A percentile compares a stretch with the other conserved stretches of the same genome.
Conservation (phyloP, 2,329 filamentous ascomycete genomes). For the Exophiala aquamarina region DNA sequence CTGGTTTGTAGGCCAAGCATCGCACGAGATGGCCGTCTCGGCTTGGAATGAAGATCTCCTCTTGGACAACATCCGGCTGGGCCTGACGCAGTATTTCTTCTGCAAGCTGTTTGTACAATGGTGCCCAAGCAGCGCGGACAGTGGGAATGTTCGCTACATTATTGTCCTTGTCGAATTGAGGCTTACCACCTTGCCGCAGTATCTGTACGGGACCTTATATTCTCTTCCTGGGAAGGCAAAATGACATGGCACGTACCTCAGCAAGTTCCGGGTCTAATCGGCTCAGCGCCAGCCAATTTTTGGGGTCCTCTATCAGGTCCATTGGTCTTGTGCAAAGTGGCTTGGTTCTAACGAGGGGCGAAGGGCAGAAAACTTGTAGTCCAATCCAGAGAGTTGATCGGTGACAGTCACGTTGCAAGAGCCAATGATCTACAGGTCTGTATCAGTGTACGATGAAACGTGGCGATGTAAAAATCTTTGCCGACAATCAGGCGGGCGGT, state of each 20-base stretch:
- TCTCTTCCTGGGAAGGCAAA: background rate
- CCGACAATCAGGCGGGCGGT: too few relatives aligned
- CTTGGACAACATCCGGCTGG: background rate
- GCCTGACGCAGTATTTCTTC: background rate
- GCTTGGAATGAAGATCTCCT: background rate
- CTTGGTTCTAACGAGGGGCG: background rate
- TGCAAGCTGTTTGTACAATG: slow-evolving; percentile 1
- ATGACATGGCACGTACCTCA: background rate
- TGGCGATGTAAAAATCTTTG: too few relatives aligned
- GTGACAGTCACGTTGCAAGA: too few relatives aligned
- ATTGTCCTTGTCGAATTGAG: slow-evolving; percentile 1
- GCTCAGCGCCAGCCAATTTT: background rate
- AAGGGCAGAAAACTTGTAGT: background rate
- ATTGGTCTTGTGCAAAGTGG: background rate
- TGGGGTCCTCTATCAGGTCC: slow-evolving; percentile 2
- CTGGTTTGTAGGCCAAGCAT: slow-evolving; percentile 1
- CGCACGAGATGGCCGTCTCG: background rate
- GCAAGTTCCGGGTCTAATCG: background rate
- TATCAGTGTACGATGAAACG: too few relatives aligned
- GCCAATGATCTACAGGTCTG: too few relatives aligned
- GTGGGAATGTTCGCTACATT: background rate
- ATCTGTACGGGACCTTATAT: background rate
- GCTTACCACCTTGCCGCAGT: background rate
- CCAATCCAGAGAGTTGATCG: background rate
- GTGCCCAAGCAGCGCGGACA: background rate